Evolutionary conservation across 805 yeast species (phyloP), one percentile per base, ranked within the genome.

Genomic region (Hanseniaspora vineae): DNA sequence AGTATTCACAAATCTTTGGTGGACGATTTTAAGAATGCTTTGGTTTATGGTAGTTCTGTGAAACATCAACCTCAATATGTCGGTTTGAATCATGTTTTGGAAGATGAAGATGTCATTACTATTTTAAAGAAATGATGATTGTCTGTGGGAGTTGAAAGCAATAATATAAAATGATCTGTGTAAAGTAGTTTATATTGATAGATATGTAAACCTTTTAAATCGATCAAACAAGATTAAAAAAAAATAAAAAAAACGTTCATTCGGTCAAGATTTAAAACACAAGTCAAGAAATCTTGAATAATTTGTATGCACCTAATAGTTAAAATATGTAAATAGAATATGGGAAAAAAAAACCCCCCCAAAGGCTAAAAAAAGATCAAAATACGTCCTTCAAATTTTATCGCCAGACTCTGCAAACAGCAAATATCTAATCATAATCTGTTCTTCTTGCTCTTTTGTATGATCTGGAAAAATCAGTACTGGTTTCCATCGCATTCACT

Each of bases 61-160:
- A 92, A 92, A 70, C 98, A 92, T 65, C 97, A 90, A 67, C 97
- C 97, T 14, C 98, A 92, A 69, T 79, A 81, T 55, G 97, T 90
- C 44, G 98, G 98, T 31, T 72, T 92, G 55, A 66, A 75, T 44
- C 98, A 92, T 68, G 71, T 65, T 12, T 71, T 92, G 57, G 84
- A 81, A 67, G 99, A 92, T 66, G 99, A 92, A 67, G 99, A 92
- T 67, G 98, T 92, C 32, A 95, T 92, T 46, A 90, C 98, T 17
- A 86, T 89, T 56, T 75, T 89, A 68, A 89, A 89, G 70, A 82
- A 85, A 62, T 67, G 53, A 55, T 35, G 32, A 13, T n/a, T 33
- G 9, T 33, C 9, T 33, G 29, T 5, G 8, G 29, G 8, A 8
- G 4, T 5, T 23, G 6, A 23, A 23, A 23, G 29, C 8, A 23